Percentiles rank a stretch among this genome's conserved stretches.
Evolutionary conservation across 805 yeast species (phyloP).

Genomic region (Saccharomycopsis sp.): DNA sequence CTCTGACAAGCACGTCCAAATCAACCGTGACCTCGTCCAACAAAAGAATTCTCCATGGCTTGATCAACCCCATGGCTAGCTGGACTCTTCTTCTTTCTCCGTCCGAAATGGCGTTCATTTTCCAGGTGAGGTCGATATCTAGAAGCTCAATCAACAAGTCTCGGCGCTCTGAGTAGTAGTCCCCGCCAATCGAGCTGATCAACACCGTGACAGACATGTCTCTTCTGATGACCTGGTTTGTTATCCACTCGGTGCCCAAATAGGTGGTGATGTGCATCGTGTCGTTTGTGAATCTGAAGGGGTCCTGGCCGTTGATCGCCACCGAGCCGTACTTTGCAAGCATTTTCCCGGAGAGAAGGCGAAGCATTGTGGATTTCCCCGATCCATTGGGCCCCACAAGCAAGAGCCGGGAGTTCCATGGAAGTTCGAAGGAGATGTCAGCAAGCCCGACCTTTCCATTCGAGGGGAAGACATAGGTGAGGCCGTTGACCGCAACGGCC

Average conservation of each 20-base stretch:
- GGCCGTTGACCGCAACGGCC: constrained; percentile 56
- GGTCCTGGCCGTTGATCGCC: constrained; percentile 75
- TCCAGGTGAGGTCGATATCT: constrained; percentile 85
- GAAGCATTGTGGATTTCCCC: constrained; percentile 85
- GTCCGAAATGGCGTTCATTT: constrained; percentile 86
- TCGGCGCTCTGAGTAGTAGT: constrained; percentile 64
- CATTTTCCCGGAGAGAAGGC: constrained; percentile 86
- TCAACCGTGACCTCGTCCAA: constrained; percentile 97
- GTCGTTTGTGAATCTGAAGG: constrained; percentile 59
- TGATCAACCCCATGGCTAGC: constrained; percentile 82
- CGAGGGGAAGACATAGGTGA: constrained; percentile 63
- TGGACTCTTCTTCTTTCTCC: constrained; percentile 96
- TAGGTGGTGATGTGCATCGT: constrained; percentile 57
- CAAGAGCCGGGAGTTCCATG: constrained; percentile 68
- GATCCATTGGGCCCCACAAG: constrained; percentile 96
- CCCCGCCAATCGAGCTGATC: constrained; percentile 79
- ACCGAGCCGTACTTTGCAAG: constrained; percentile 69
- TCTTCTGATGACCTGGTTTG: constrained; percentile 80
- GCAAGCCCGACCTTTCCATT: constrained; percentile 58
- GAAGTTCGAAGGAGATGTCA: constrained; percentile 53
- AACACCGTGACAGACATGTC: constrained; percentile 84
- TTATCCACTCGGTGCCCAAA: constrained; percentile 97
- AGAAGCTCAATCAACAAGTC: constrained; percentile 67
- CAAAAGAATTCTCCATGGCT: constrained; percentile 84
- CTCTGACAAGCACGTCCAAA: constrained; percentile 85